These are phyloP conservation scores for Rubroshorea leprosula DNA, from an alignment of 345 rosid species.

Conservation along the genomic window DNA sequence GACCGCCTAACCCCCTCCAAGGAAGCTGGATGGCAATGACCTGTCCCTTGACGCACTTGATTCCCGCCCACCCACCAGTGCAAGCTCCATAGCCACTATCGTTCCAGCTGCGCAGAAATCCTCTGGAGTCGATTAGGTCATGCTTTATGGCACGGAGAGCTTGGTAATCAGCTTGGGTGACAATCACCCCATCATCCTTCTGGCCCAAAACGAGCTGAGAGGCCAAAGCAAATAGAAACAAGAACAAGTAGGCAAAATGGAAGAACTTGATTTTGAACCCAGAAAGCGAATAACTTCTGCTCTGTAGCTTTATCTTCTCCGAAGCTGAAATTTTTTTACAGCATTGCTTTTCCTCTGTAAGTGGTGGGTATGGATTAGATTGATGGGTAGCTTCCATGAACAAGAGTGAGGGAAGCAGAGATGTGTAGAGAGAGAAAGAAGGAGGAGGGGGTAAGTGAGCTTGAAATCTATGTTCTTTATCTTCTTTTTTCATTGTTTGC, in stretches of 20 bases:
- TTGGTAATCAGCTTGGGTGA: slow-evolving; percentile 59
- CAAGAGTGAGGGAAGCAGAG: neutral
- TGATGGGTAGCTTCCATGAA: slow-evolving; percentile 29
- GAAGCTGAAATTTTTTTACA: too few relatives aligned
- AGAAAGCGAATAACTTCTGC: neutral
- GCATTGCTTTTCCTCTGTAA: too few relatives aligned
- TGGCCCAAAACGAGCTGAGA: slow-evolving; percentile 40
- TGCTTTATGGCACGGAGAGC: slow-evolving; percentile 67
- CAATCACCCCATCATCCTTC: slow-evolving; percentile 59
- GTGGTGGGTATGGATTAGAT: neutral
- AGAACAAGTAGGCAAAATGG: slow-evolving; percentile 19
- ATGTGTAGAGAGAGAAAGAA: slow-evolving; percentile 3
- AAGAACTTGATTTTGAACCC: slow-evolving; percentile 10
- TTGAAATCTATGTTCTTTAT: neutral
- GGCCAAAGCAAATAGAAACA: slow-evolving; percentile 26
- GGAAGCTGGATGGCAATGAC: slow-evolving; percentile 88
- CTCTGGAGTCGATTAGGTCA: slow-evolving; percentile 58
- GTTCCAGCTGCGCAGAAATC: slow-evolving; percentile 78
- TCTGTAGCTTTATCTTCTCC: too few relatives aligned
- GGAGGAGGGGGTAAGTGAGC: neutral
- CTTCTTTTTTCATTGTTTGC: slow-evolving; percentile 15
- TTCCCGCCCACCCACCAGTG: slow-evolving; percentile 75
- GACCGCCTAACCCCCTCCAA: slow-evolving; percentile 80
- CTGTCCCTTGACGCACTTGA: slow-evolving; percentile 78
- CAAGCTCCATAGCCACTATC: slow-evolving; percentile 53